phyloP scores from a whole-genome alignment of 352 stramenopile species.

The Phytophthora syringae region DNA sequence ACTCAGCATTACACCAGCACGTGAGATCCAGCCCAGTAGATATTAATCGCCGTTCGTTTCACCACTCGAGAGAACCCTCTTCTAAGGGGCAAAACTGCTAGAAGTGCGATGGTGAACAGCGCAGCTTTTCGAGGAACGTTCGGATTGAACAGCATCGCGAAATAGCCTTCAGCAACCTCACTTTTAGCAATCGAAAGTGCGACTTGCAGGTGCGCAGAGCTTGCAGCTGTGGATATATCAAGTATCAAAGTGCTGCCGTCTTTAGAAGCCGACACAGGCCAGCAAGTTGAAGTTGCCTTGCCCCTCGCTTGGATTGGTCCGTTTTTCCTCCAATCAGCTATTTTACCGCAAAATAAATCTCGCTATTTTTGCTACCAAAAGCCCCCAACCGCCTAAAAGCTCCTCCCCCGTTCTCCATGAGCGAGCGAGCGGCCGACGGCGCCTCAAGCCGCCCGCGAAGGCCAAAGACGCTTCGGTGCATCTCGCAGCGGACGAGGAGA shows the following conservation, averaged over 20 bases:
- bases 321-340: conserved; percentile 27
- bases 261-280: no score
- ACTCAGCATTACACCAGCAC: conserved; percentile 7
- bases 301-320: no score
- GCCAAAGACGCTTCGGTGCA: conserved; percentile 23
- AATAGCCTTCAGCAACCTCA: no score
- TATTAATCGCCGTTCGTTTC: conserved; percentile 17
- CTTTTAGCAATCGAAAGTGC: no score
- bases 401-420: conserved; percentile 25
- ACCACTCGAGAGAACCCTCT: background rate
- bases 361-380: background rate
- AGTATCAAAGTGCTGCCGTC: no score
- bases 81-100: background rate
- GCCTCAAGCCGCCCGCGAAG: conserved; percentile 21
- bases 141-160: background rate
- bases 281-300: background rate
- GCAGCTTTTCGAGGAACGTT: conserved; percentile 21
- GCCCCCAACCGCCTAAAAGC: background rate
- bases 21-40: background rate
- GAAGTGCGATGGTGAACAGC: conserved; percentile 10
- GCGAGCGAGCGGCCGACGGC: conserved; percentile 27
- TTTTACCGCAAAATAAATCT: conserved; percentile 25
- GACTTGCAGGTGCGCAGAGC: no score
- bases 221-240: no score
- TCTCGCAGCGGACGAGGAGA: conserved; percentile 40